Evolutionary conservation across 257 asterid species (phyloP), one percentile per base, ranked within the genome.

Genomic region (Mentha longifolia): DNA sequence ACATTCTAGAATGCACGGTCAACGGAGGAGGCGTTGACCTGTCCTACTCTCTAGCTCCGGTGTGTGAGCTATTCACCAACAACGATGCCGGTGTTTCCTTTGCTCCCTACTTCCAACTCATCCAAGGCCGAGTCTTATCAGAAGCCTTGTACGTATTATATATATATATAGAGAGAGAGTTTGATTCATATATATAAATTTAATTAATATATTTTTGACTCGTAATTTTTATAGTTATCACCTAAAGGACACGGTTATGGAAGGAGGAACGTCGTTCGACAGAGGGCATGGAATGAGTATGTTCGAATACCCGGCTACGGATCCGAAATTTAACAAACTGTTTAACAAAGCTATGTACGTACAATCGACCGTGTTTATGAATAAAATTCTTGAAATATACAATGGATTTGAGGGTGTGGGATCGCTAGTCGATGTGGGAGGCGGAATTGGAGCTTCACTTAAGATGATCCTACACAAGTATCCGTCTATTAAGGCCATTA

Each of bases 351-450:
- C 65, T 2, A 84, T 84, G 88, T 74, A 52, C 6, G 22, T 71
- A 13, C 71, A 73, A 31, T 81, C 86, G 30, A 74, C 77, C 49
- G 54, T 81, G 1, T 12, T 49, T 5, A 79, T 71, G 81, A 59
- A 79, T 20, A 68, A 68, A 14, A 74, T 85, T 45, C 72, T 85
- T 5, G 63, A 77, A 9, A 49, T 13, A 4, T 86, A 84, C 61
- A 3, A 65, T 0, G 92, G 89, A 3, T 86, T 86, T 17, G 77
- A 76, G 4, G 77, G 84, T 17, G 30, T 86, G 5, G 47, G 43
- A 10, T 20, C 78, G 0, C 20, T 86, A 10, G 83, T 86, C 0
- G 92, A 86, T 59, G 92, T 86, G 22, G 92, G 87, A 14, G 89
- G 92, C 0, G 92, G 89, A 41, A 66, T 16, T 0, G 89, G 92